Conservation (phyloP, 1,284 basidiomycete genomes). For the Leccinum pseudoinsigne region DNA sequence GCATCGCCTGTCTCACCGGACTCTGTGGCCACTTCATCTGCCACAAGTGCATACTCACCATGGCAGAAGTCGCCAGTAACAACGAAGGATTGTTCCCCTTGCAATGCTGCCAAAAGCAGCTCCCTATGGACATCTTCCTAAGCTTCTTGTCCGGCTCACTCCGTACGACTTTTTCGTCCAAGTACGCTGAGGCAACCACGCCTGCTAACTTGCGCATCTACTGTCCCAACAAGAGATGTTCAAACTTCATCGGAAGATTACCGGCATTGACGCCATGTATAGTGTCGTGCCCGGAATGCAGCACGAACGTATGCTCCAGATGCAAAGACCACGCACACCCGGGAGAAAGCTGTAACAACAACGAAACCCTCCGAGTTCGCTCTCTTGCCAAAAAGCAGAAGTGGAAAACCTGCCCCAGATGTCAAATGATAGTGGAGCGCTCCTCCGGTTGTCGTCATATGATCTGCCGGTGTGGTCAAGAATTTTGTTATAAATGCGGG, state of each 20-base stretch:
- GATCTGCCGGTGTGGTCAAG: conserved; percentile 39
- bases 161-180: conserved; percentile 30
- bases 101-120: conserved; percentile 39
- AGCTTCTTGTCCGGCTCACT: conserved; percentile 29
- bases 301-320: conserved; percentile 31
- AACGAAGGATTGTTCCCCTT: conserved; percentile 44
- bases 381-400: conserved; percentile 34
- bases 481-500: conserved; percentile 44
- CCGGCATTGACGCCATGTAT: conserved; percentile 8
- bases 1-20: conserved; percentile 21
- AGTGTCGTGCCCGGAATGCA: conserved; percentile 29
- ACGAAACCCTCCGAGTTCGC: conserved; percentile 28
- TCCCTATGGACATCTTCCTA: conserved; percentile 33
- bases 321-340: conserved; percentile 31
- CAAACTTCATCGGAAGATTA: conserved; percentile 39
- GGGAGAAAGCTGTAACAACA: conserved; percentile 22
- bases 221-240: conserved; percentile 40
- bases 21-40: conserved; percentile 43
- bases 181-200: conserved; percentile 33
- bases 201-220: conserved; percentile 40
- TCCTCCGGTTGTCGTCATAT: conserved; percentile 41
- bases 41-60: conserved; percentile 35
- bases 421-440: conserved; percentile 42
- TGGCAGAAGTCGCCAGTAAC: conserved; percentile 38
- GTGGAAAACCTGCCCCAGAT: conserved; percentile 46